Conservation (phyloP, 2,329 filamentous ascomycete genomes). For the Davidsoniella virescens region DNA sequence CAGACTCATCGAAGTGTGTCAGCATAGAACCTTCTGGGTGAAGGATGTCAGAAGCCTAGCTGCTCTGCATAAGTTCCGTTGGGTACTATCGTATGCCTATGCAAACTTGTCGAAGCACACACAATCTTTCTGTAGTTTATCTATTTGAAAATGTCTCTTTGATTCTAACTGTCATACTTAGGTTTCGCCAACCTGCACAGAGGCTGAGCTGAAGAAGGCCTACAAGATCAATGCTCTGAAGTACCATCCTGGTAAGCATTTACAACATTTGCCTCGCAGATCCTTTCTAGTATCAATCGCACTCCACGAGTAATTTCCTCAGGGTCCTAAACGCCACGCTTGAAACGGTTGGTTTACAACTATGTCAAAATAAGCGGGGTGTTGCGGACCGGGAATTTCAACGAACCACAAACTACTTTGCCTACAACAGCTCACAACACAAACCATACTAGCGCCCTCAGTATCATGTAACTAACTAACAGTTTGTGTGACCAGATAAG, state of each 20-base stretch:
- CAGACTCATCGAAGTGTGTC: too few species aligned
- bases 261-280: too few species aligned
- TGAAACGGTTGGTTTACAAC: too few species aligned
- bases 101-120: neutral
- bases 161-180: conserved; percentile 21
- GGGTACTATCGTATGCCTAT: too few species aligned
- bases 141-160: conserved; percentile 15
- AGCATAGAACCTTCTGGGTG: too few species aligned
- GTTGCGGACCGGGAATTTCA: too few species aligned
- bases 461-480: conserved; percentile 13
- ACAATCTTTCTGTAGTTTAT: neutral
- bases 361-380: too few species aligned
- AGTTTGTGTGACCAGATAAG: conserved; percentile 50
- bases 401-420: neutral
- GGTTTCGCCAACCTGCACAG: conserved; percentile 65
- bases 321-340: too few species aligned
- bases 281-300: too few species aligned
- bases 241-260: conserved; percentile 57
- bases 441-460: neutral
- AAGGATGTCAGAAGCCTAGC: too few species aligned
- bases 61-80: too few species aligned
- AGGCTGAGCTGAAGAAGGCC: conserved; percentile 78
- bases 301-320: too few species aligned
- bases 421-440: neutral
- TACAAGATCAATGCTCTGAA: conserved; percentile 75